phyloP scores from a whole-genome alignment of 2,329 filamentous ascomycete species.

The Talaromyces sp. region DNA sequence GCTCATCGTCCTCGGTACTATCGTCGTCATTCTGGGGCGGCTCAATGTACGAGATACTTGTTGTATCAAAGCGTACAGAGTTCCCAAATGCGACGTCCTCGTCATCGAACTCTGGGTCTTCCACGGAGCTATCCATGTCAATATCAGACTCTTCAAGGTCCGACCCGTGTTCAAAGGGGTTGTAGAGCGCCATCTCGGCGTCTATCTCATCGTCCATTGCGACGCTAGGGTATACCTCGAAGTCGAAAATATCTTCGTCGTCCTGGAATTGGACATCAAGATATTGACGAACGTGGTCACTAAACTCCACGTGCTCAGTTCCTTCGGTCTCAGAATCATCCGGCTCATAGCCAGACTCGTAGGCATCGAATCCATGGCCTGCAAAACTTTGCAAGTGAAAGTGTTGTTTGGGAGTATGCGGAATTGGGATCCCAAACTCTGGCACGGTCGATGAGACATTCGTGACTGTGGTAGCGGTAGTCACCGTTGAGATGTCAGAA shows the following conservation, averaged over 20 bases:
- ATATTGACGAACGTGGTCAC: conserved; percentile 3
- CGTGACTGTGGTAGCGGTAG: conserved; percentile 19
- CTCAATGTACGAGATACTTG: conserved; percentile 31
- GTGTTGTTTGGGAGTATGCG: conserved; percentile 22
- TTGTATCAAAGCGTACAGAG: conserved; percentile 28
- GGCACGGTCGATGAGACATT: conserved; percentile 19
- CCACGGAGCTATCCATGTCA: conserved; percentile 21
- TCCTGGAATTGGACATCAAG: conserved; percentile 6
- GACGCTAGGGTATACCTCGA: conserved; percentile 6
- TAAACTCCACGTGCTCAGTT: conserved; percentile 13
- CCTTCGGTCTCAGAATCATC: conserved; percentile 27
- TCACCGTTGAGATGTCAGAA: conserved; percentile 27
- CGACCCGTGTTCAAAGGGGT: conserved; percentile 2
- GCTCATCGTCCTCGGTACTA: conserved; percentile 19
- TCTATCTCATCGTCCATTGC: conserved; percentile 15
- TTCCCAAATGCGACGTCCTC: conserved; percentile 33
- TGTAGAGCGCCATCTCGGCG: conserved; percentile 3
- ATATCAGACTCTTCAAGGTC: conserved; percentile 11
- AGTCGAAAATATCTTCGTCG: conserved; percentile 11
- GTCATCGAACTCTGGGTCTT: conserved; percentile 29
- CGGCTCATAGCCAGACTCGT: conserved; percentile 35
- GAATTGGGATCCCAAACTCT: conserved; percentile 17
- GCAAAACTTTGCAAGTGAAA: conserved; percentile 4
- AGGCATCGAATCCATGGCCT: conserved; percentile 15
- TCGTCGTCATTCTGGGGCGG: conserved; percentile 15